Percentiles rank a stretch among this genome's conserved stretches.
phyloP scores from a whole-genome alignment of 2,329 filamentous ascomycete genomes.

The Pseudopithomyces chartarum region DNA sequence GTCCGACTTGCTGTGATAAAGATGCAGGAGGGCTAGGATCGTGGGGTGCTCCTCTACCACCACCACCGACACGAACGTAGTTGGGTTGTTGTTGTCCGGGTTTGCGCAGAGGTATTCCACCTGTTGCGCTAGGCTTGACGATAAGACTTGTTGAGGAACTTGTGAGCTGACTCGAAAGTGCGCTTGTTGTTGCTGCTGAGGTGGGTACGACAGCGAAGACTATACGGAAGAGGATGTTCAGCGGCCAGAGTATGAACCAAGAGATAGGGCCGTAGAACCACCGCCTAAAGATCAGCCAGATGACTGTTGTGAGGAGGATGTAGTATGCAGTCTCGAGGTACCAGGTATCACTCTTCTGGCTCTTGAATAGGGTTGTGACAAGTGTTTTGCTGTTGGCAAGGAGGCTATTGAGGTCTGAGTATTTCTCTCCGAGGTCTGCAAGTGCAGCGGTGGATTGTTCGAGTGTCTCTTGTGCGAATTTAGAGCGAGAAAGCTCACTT shows the following conservation, averaged over 20 bases:
- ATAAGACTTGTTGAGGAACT: conserved; percentile 45
- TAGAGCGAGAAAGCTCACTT: conserved; percentile 80
- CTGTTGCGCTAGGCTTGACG: conserved; percentile 52
- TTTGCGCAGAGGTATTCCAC: conserved; percentile 37
- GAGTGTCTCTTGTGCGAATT: conserved; percentile 88
- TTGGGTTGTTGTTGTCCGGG: conserved; percentile 31
- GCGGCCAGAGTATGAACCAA: conserved; percentile 85
- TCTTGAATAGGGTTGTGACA: conserved; percentile 77
- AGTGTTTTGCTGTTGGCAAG: conserved; percentile 75
- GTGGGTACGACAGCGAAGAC: conserved; percentile 60
- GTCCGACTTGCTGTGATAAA: conserved; percentile 48
- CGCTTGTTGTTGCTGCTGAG: conserved; percentile 26
- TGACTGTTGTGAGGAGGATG: conserved; percentile 74
- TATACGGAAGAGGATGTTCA: conserved; percentile 69
- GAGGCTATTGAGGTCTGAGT: conserved; percentile 77
- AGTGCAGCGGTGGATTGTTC: conserved; percentile 83
- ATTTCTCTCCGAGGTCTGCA: conserved; percentile 78
- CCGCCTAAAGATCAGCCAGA: conserved; percentile 85
- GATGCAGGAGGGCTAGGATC: conserved; percentile 44
- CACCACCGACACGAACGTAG: conserved; percentile 55
- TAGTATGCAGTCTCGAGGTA: conserved; percentile 92
- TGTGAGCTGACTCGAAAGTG: conserved; percentile 14
- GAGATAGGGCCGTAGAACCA: conserved; percentile 87
- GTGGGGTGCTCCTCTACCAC: conserved; percentile 53
- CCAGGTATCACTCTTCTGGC: conserved; percentile 97